Conservation (phyloP, 257 asterid species). For the Scutellaria baicalensis region DNA sequence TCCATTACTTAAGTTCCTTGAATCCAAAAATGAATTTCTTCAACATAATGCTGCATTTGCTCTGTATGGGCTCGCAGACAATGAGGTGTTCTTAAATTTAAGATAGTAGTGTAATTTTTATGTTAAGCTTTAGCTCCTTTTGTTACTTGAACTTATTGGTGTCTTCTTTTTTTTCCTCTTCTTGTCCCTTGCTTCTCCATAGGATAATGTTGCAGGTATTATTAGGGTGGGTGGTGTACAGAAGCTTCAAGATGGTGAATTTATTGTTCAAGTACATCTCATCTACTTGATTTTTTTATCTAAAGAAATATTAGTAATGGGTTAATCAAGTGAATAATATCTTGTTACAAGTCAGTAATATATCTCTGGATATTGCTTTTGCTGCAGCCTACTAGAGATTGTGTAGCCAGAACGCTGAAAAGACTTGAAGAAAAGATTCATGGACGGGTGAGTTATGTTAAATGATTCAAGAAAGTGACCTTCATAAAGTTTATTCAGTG, state of each 20-base stretch:
- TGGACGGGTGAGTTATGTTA: constrained; percentile 73
- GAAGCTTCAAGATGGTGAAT: constrained; percentile 96
- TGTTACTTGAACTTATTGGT: not conserved
- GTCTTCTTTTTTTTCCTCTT: not conserved
- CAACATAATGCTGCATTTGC: constrained; percentile 99
- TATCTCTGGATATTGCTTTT: not conserved
- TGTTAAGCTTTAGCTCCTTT: not conserved
- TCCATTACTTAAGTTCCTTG: constrained; percentile 84
- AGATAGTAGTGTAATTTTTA: not conserved
- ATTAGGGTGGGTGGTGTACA: constrained; percentile 92
- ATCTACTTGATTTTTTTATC: not conserved
- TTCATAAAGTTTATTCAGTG: not conserved
- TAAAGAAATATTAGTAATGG: not conserved
- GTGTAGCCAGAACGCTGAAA: constrained; percentile 98
- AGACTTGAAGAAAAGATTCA: constrained; percentile 95
- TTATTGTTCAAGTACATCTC: constrained; percentile 72
- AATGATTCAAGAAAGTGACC: not conserved
- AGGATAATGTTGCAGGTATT: constrained; percentile 96
- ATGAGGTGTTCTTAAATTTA: constrained; percentile 49
- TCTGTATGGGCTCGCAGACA: constrained; percentile 97
- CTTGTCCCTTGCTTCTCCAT: constrained; percentile 7
- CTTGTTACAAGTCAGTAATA: not conserved
- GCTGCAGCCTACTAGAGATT: constrained; percentile 96
- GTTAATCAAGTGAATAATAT: not conserved
- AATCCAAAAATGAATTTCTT: constrained; percentile 89